Evolutionary conservation across 2,329 filamentous ascomycete species (phyloP).

Genomic region (Pyrenochaeta sp.): DNA sequence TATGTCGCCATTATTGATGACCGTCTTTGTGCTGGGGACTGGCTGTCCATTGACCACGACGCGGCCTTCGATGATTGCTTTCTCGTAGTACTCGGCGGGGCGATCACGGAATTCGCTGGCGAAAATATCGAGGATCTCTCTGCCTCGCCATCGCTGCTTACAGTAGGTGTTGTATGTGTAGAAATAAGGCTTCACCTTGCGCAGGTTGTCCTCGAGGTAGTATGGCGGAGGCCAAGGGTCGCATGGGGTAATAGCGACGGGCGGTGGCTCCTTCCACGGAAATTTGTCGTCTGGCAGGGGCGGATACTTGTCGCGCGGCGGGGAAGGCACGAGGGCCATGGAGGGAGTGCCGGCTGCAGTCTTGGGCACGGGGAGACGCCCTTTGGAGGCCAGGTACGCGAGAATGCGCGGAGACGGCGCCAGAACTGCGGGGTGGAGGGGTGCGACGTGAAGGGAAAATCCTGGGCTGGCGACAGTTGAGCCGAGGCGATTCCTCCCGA

Average conservation of each 20-base stretch:
- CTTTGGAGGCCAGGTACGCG: slow-evolving; percentile 60
- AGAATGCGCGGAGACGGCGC: slow-evolving; percentile 61
- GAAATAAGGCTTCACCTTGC: slow-evolving; percentile 85
- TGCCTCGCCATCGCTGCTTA: slow-evolving; percentile 90
- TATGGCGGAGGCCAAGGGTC: slow-evolving; percentile 74
- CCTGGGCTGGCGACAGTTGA: neutral
- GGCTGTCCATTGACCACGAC: slow-evolving; percentile 81
- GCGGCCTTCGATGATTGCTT: slow-evolving; percentile 79
- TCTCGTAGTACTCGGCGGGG: slow-evolving; percentile 80
- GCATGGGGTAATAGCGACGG: slow-evolving; percentile 57
- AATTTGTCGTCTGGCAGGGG: slow-evolving; percentile 44
- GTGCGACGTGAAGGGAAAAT: neutral
- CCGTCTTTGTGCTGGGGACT: slow-evolving; percentile 69
- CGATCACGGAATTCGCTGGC: slow-evolving; percentile 90
- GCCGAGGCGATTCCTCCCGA: neutral
- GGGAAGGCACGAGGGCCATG: slow-evolving; percentile 54
- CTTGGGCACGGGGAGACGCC: slow-evolving; percentile 42
- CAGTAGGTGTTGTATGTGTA: slow-evolving; percentile 95
- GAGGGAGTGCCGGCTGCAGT: slow-evolving; percentile 30
- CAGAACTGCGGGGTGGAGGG: slow-evolving; percentile 40
- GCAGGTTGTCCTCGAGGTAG: slow-evolving; percentile 81
- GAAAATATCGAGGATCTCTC: slow-evolving; percentile 85
- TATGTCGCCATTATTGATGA: slow-evolving; percentile 86
- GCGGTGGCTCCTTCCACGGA: slow-evolving; percentile 54
- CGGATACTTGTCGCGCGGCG: slow-evolving; percentile 39